phyloP scores from a whole-genome alignment of 495 filamentous ascomycete species.

The Penicillium paxilli region DNA sequence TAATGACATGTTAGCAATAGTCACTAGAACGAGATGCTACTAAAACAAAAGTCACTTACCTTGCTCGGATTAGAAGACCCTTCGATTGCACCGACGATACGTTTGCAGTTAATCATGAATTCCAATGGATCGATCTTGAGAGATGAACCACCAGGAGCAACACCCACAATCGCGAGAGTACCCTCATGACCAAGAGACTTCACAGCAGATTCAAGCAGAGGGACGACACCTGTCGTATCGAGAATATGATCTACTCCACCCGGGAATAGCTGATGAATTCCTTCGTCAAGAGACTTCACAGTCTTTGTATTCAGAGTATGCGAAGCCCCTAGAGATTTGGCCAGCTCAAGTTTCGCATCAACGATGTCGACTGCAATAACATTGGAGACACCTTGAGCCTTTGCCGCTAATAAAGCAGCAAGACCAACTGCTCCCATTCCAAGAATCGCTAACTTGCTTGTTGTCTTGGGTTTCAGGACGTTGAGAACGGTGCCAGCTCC shows the following conservation, averaged over 20 bases:
- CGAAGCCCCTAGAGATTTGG: slow-evolving; percentile 43
- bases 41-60: slow-evolving; percentile 8
- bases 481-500: slow-evolving; percentile 47
- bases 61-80: slow-evolving; percentile 23
- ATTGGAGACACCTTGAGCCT: slow-evolving; percentile 19
- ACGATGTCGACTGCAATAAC: slow-evolving; percentile 48
- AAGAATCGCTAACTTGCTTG: slow-evolving; percentile 30
- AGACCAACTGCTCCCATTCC: slow-evolving; percentile 46
- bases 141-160: slow-evolving; percentile 33
- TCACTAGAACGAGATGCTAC: no score
- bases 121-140: slow-evolving; percentile 27
- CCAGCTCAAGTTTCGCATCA: slow-evolving; percentile 38
- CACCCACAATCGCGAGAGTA: slow-evolving; percentile 43
- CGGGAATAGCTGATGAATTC: slow-evolving; percentile 26
- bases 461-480: slow-evolving; percentile 25
- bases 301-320: slow-evolving; percentile 36
- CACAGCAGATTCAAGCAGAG: slow-evolving; percentile 31
- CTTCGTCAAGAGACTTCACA: slow-evolving; percentile 19
- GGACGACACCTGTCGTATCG: slow-evolving; percentile 40
- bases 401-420: slow-evolving; percentile 37
- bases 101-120: slow-evolving; percentile 26
- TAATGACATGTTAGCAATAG: background rate
- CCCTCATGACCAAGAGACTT: slow-evolving; percentile 36
- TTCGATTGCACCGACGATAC: slow-evolving; percentile 32
- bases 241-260: slow-evolving; percentile 38